Evolutionary conservation across 352 stramenopile genomes (phyloP).

Genomic region (Phytophthora pini): DNA sequence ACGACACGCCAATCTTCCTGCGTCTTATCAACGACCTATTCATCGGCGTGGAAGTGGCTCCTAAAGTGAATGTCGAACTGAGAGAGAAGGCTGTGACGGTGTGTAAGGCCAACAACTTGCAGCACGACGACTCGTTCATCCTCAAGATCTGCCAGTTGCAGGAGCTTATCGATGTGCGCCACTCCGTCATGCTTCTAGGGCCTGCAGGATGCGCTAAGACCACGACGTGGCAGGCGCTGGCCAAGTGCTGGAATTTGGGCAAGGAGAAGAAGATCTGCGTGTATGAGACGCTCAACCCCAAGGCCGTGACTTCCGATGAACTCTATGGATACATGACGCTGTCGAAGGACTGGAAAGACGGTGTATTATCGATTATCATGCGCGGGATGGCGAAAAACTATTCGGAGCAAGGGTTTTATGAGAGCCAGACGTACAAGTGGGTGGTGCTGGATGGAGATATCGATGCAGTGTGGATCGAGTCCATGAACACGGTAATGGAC

Average conservation of each 20-base stretch:
- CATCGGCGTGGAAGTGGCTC: slow-evolving; percentile 94
- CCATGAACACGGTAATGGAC: slow-evolving; percentile 98
- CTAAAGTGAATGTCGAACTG: slow-evolving; percentile 94
- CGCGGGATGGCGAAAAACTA: slow-evolving; percentile 92
- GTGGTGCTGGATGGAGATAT: slow-evolving; percentile 90
- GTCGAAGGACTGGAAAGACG: slow-evolving; percentile 92
- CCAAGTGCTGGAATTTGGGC: slow-evolving; percentile 88
- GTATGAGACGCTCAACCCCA: slow-evolving; percentile 90
- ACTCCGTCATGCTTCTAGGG: slow-evolving; percentile 89
- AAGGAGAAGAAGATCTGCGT: slow-evolving; percentile 91
- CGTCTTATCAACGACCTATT: slow-evolving; percentile 89
- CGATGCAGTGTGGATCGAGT: slow-evolving; percentile 91
- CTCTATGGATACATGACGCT: slow-evolving; percentile 95
- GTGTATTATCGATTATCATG: slow-evolving; percentile 92
- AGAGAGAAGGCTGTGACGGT: slow-evolving; percentile 93
- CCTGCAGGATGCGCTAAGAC: slow-evolving; percentile 87
- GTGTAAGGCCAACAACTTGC: slow-evolving; percentile 88
- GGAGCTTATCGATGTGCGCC: slow-evolving; percentile 88
- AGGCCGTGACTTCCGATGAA: slow-evolving; percentile 91
- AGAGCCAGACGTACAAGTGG: slow-evolving; percentile 94
- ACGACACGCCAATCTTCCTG: slow-evolving; percentile 90
- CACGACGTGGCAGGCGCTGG: slow-evolving; percentile 85
- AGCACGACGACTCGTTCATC: slow-evolving; percentile 88
- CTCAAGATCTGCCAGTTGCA: slow-evolving; percentile 89
- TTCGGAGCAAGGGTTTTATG: slow-evolving; percentile 93